phyloP scores from a whole-genome alignment of 2,329 filamentous ascomycete species.

The Orbilia oligospora region DNA sequence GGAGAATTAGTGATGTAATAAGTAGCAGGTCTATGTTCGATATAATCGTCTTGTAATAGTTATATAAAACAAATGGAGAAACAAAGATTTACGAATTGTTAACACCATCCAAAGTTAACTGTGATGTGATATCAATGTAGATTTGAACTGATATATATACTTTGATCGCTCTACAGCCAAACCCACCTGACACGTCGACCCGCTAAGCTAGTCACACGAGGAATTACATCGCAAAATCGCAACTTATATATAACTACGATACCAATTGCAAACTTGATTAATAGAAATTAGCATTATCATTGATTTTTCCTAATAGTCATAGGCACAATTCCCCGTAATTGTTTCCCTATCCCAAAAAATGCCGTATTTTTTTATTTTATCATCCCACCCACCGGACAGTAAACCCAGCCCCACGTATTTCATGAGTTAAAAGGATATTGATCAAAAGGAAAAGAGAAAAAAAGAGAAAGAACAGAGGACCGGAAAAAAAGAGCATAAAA shows the following conservation, averaged over 20 bases:
- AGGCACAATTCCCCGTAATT: constrained; percentile 31
- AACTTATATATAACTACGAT: too few relatives aligned
- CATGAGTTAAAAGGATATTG: constrained; percentile 35
- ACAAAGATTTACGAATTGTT: too few relatives aligned
- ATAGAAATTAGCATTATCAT: constrained; percentile 61
- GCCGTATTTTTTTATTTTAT: constrained; percentile 41
- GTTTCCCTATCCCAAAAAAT: constrained; percentile 23
- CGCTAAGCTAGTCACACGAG: too few relatives aligned
- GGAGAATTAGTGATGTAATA: neutral
- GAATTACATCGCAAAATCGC: too few relatives aligned
- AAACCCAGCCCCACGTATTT: constrained; percentile 23
- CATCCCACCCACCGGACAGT: constrained; percentile 27
- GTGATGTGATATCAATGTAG: too few relatives aligned
- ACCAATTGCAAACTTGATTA: constrained; percentile 1
- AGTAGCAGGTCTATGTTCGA: too few relatives aligned
- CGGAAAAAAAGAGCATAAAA: constrained; percentile 33
- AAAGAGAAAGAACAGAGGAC: constrained; percentile 16
- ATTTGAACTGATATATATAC: too few relatives aligned
- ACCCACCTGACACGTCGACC: neutral
- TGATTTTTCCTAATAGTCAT: constrained; percentile 53
- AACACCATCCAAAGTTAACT: too few relatives aligned
- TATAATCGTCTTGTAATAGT: neutral
- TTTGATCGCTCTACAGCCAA: neutral
- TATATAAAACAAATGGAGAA: neutral
- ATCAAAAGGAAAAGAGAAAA: constrained; percentile 33